Evolutionary conservation across 305 asterid species (phyloP).

Genomic region (Ajuga reptans): DNA sequence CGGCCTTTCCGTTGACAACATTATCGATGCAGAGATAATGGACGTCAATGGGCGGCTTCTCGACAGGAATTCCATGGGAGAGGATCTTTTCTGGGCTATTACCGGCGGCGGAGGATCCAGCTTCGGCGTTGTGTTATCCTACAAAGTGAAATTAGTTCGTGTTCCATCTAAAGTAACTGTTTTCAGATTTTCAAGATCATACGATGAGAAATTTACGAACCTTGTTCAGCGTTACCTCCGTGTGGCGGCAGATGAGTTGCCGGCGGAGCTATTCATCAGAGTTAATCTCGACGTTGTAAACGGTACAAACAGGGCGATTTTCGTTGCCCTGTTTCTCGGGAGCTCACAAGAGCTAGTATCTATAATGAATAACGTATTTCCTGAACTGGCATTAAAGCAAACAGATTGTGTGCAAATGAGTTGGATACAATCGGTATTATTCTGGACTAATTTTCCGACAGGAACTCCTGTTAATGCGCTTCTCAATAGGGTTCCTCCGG

Average conservation of each 20-base stretch:
- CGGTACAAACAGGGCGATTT: conserved; percentile 27
- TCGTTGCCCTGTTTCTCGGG: conserved; percentile 30
- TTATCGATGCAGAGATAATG: conserved; percentile 24
- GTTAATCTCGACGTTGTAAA: conserved; percentile 26
- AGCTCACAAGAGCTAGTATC: conserved; percentile 23
- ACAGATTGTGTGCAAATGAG: conserved; percentile 34
- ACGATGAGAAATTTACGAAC: conserved; percentile 19
- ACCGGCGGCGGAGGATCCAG: conserved; percentile 35
- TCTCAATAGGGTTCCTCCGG: conserved; percentile 27
- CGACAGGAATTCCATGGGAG: conserved; percentile 30
- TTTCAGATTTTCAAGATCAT: conserved; percentile 20
- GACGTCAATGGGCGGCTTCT: conserved; percentile 29
- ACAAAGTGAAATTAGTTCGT: conserved; percentile 20
- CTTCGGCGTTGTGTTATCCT: conserved; percentile 30
- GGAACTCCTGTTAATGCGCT: conserved; percentile 20
- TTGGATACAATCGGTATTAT: conserved; percentile 32
- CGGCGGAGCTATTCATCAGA: conserved; percentile 30
- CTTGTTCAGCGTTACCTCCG: conserved; percentile 26
- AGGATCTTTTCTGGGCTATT: conserved; percentile 39
- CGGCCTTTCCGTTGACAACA: conserved; percentile 33
- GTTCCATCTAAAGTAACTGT: conserved; percentile 31
- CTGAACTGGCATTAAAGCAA: conserved; percentile 24
- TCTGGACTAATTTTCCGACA: conserved; percentile 14
- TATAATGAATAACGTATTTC: conserved; percentile 20
- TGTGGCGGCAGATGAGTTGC: conserved; percentile 24